Percentiles rank a stretch among this genome's conserved stretches.
Conservation (phyloP, 768 basidiomycete genomes). For the Tulasnella sp. region DNA sequence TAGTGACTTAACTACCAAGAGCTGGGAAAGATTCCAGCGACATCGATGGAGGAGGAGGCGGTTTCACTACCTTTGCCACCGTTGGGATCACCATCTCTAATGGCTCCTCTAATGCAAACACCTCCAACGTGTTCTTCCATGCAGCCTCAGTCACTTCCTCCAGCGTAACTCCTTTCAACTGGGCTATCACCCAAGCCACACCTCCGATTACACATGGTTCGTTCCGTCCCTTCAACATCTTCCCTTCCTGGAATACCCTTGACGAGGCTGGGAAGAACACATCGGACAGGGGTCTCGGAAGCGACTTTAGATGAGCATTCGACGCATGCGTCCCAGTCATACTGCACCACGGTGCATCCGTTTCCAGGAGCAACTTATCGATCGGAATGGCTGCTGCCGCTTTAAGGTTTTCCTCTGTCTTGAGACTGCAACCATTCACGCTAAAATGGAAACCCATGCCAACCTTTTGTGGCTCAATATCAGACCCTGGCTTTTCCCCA, state of each 20-base stretch:
- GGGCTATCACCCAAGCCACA: conserved; percentile 60
- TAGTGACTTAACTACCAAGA: not conserved
- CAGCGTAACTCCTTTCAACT: conserved; percentile 36
- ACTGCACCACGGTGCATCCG: conserved; percentile 69
- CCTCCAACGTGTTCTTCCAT: conserved; percentile 51
- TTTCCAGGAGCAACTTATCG: conserved; percentile 59
- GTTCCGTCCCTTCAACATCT: conserved; percentile 64
- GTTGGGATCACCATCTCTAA: not conserved
- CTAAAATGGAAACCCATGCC: conserved; percentile 64
- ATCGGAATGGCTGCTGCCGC: conserved; percentile 46
- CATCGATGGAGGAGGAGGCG: not conserved
- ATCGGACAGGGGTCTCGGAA: conserved; percentile 38
- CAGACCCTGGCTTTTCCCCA: not conserved
- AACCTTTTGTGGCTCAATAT: conserved; percentile 35
- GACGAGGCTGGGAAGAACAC: conserved; percentile 44
- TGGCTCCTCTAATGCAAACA: conserved; percentile 44
- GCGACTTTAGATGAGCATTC: conserved; percentile 35
- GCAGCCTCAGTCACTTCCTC: conserved; percentile 46
- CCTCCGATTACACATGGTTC: conserved; percentile 57
- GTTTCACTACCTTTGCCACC: not conserved
- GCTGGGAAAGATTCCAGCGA: not conserved
- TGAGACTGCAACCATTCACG: conserved; percentile 68
- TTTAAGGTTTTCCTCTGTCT: conserved; percentile 54
- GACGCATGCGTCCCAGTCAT: conserved; percentile 58
- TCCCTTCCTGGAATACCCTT: conserved; percentile 48